Evolutionary conservation across 139 green algal genomes (phyloP), one percentile per base, ranked within the genome.

Genomic region (Tetradesmus lagerheimii): DNA sequence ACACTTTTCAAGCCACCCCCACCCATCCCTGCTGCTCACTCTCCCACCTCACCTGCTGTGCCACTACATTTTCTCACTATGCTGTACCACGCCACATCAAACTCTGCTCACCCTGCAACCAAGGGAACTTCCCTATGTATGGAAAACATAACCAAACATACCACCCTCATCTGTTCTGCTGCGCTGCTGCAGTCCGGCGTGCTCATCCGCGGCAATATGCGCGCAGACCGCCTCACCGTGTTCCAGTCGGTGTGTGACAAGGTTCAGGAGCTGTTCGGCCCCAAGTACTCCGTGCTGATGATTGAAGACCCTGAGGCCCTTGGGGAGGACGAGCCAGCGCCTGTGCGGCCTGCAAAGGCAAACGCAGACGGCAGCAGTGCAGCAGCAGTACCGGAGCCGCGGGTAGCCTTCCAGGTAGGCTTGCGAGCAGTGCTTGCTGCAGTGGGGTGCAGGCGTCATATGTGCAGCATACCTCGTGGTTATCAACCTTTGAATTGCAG

Each of bases 251-350:
- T 89, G 25, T 91, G 91, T 34, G 89, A 76, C 14, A 94, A 95
- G 77, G 93, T 95, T 6, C 29, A 78, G 29, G 91, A 95, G 92
- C 89, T 94, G 50, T 95, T 95, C 71, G 92, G 93, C 39, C 83
- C 92, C 74, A 98, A 99, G 95, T 98, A 97, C 87, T 90, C 95
- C 47, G 94, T 99, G 45, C 89, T 98, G 31, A 91, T 99, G 92
- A 91, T 98, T 27, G 88, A 95, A 76, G 97, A 99, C 79, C 92
- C 93, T 34, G 93, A 97, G 57, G 91, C 91, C 8, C 88, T 91
- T 9, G 90, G 92, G 37, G 92, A 92, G 31, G 90, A 90, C 39
- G 38, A 62, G 41, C 87, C 38, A 16, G 37, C 38, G n/a, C 8
- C 64, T 18, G 47, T 62, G 38, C 37, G 35, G 18, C n/a, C 83